A percentile compares a stretch with the other conserved stretches of the same genome.
phyloP scores from a whole-genome alignment of 768 basidiomycete genomes.

The Scleroderma citrinum region DNA sequence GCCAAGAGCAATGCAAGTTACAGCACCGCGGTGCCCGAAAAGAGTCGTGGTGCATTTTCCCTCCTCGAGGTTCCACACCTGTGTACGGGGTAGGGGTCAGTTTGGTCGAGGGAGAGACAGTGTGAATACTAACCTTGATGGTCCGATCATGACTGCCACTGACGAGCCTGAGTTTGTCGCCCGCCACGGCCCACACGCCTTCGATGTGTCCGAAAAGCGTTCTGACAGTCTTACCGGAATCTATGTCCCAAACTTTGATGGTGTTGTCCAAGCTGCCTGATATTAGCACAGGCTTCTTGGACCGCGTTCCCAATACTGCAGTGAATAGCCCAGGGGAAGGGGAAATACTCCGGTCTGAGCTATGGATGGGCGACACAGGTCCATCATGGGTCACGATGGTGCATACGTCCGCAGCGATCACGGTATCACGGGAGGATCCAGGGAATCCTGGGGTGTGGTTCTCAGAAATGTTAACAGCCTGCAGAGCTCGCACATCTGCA shows the following conservation, averaged over 20 bases:
- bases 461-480: slow-evolving; percentile 11
- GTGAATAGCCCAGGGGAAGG: neutral
- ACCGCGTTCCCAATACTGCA: neutral
- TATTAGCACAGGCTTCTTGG: slow-evolving; percentile 68
- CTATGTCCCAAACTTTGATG: slow-evolving; percentile 93
- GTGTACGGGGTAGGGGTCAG: neutral
- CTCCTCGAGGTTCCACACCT: slow-evolving; percentile 94
- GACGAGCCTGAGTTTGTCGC: slow-evolving; percentile 86
- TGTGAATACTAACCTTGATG: slow-evolving; percentile 68
- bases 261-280: slow-evolving; percentile 94
- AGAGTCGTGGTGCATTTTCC: slow-evolving; percentile 84
- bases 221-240: slow-evolving; percentile 65
- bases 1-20: slow-evolving; percentile 82
- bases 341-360: neutral
- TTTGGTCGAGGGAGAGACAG: neutral
- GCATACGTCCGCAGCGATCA: slow-evolving; percentile 17
- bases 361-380: neutral
- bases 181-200: slow-evolving; percentile 94
- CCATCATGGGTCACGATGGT: slow-evolving; percentile 27
- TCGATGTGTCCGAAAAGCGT: slow-evolving; percentile 98
- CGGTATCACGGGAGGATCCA: slow-evolving; percentile 6
- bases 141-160: slow-evolving; percentile 94
- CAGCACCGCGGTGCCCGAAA: slow-evolving; percentile 91
- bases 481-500: slow-evolving; percentile 6
- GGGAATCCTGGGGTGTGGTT: too few relatives aligned